Evolutionary conservation across 2,329 filamentous ascomycete species (phyloP).

Genomic region (Penicillium sp.): DNA sequence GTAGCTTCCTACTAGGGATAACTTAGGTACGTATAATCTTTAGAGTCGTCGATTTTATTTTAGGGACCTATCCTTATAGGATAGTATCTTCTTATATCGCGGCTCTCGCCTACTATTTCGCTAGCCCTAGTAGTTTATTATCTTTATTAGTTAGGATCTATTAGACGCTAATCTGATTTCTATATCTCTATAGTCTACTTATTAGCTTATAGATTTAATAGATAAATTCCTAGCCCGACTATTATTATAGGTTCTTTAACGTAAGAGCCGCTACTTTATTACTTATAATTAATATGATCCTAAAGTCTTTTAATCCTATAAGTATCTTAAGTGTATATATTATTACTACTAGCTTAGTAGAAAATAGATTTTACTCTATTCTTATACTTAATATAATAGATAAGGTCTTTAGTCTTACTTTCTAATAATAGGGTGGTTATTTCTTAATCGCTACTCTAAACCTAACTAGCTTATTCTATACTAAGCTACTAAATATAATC

Average conservation of each 20-base stretch:
- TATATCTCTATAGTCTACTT: constrained; percentile 18
- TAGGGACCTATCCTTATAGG: too few species aligned
- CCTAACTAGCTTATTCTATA: too few species aligned
- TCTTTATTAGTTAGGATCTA: constrained; percentile 18
- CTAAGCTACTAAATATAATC: constrained; percentile 14
- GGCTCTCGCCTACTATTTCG: too few species aligned
- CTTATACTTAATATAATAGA: constrained; percentile 20
- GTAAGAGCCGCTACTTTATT: constrained; percentile 27
- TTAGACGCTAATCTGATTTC: constrained; percentile 20
- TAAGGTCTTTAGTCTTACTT: constrained; percentile 21
- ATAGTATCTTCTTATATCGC: too few species aligned
- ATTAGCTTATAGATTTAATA: constrained; percentile 25
- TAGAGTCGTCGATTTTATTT: too few species aligned
- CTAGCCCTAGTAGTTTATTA: too few species aligned
- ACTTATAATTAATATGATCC: constrained; percentile 22
- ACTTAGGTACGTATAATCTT: too few species aligned
- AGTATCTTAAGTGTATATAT: constrained; percentile 20
- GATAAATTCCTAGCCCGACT: constrained; percentile 24
- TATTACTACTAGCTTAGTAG: constrained; percentile 26
- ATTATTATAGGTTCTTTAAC: constrained; percentile 21
- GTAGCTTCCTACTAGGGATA: constrained; percentile 1
- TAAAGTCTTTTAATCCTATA: constrained; percentile 19
- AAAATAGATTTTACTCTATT: neutral
- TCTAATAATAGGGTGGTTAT: constrained; percentile 30
- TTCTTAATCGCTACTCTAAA: too few species aligned